Percentiles rank a stretch among this genome's conserved stretches.
Conservation (phyloP, 371 early-diverging fungal species). For the Caulochytrium protostelioides region DNA sequence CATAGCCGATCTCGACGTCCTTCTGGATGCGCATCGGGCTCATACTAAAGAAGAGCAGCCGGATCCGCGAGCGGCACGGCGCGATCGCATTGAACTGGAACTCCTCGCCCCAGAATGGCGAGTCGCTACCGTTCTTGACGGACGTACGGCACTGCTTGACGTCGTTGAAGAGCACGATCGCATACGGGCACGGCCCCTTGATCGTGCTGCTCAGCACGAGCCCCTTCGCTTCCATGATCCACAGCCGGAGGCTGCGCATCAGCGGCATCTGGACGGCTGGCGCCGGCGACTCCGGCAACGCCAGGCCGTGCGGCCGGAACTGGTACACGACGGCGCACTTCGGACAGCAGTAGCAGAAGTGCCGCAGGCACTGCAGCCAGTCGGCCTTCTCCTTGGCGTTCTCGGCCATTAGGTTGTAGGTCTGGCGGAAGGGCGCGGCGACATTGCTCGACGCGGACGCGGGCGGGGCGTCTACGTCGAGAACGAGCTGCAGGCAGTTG, state of each 20-base stretch:
- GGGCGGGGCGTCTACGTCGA: neutral
- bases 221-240: conserved; percentile 17
- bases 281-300: neutral
- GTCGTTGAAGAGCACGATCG: conserved; percentile 13
- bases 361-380: conserved; percentile 8
- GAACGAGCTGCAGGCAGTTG: conserved; percentile 11
- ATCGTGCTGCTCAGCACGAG: conserved; percentile 1
- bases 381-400: conserved; percentile 5
- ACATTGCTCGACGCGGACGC: neutral
- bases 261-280: neutral
- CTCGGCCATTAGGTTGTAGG: conserved; percentile 8
- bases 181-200: conserved; percentile 5
- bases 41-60: conserved; percentile 7
- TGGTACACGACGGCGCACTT: conserved; percentile 4
- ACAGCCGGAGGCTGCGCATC: conserved; percentile 6
- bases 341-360: conserved; percentile 11
- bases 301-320: neutral
- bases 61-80: conserved; percentile 7
- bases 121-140: conserved; percentile 11
- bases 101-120: conserved; percentile 18
- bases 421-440: neutral
- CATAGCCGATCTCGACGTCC: conserved; percentile 12
- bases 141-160: conserved; percentile 13
- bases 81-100: conserved; percentile 11
- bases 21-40: conserved; percentile 9